Conservation (phyloP, 352 stramenopile genomes). For the Lagenidium giganteum region DNA sequence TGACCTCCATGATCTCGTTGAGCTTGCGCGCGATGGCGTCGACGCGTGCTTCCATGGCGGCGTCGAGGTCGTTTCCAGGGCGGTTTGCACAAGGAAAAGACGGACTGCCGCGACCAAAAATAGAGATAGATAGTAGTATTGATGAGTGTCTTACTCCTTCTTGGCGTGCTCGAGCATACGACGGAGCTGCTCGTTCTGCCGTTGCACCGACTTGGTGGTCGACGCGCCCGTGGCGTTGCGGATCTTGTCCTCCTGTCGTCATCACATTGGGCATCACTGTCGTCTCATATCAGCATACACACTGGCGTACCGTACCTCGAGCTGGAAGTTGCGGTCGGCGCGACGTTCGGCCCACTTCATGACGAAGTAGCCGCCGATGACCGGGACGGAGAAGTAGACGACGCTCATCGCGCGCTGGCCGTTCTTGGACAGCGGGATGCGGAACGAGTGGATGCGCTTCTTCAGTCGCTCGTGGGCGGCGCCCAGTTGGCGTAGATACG, state of each 20-base stretch:
- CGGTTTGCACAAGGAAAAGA: not conserved
- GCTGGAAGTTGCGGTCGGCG: slow-evolving; percentile 70
- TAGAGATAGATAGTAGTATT: not conserved
- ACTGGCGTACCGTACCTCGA: slow-evolving; percentile 35
- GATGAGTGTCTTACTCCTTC: slow-evolving; percentile 3
- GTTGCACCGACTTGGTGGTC: slow-evolving; percentile 33
- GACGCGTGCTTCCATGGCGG: slow-evolving; percentile 29
- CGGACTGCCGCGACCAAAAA: not conserved
- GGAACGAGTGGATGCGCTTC: slow-evolving; percentile 88
- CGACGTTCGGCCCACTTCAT: slow-evolving; percentile 88
- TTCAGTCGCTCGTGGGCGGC: slow-evolving; percentile 87
- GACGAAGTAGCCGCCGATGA: slow-evolving; percentile 87
- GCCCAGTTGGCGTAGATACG: slow-evolving; percentile 66
- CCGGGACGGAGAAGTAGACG: slow-evolving; percentile 88
- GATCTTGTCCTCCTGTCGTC: slow-evolving; percentile 55
- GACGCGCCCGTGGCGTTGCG: slow-evolving; percentile 41
- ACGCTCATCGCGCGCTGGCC: slow-evolving; percentile 82
- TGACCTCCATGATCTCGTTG: slow-evolving; percentile 59
- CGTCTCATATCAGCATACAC: slow-evolving; percentile 2
- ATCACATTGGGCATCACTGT: not conserved
- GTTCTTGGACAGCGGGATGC: slow-evolving; percentile 86
- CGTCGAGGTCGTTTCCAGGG: not conserved
- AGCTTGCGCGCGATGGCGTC: slow-evolving; percentile 53
- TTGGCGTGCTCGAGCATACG: slow-evolving; percentile 18
- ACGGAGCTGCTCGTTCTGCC: slow-evolving; percentile 66